Evolutionary conservation across 1,284 basidiomycete genomes (phyloP).

Genomic region (Fomes fomentarius): DNA sequence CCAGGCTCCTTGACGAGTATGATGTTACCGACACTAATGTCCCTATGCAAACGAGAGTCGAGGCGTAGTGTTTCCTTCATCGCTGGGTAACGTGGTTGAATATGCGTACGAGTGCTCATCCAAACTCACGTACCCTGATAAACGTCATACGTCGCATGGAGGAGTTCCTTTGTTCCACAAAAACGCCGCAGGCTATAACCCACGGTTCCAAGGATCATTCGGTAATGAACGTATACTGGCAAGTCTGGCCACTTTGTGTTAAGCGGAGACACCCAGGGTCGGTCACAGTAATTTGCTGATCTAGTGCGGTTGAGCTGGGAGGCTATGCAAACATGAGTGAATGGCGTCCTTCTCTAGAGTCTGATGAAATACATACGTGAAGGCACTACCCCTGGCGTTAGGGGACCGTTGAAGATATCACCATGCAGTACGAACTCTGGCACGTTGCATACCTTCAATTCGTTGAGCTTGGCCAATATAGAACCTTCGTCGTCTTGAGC

Average conservation of each 20-base stretch:
- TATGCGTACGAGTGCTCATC: too few relatives aligned
- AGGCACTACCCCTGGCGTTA: not conserved
- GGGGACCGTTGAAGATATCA: not conserved
- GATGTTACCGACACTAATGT: too few relatives aligned
- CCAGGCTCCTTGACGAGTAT: too few relatives aligned
- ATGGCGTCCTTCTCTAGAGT: not conserved
- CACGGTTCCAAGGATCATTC: conserved; percentile 3
- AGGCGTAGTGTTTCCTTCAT: too few relatives aligned
- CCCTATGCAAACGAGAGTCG: too few relatives aligned
- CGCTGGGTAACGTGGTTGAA: too few relatives aligned
- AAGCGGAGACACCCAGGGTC: not conserved
- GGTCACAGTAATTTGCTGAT: not conserved
- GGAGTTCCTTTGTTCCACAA: conserved; percentile 4
- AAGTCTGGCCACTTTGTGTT: not conserved
- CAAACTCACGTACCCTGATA: conserved; percentile 4
- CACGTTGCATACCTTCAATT: not conserved
- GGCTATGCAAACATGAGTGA: not conserved
- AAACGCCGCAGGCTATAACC: not conserved
- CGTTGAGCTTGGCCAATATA: not conserved
- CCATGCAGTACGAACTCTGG: conserved; percentile 4
- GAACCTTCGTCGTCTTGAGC: conserved; percentile 4
- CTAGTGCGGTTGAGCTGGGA: not conserved
- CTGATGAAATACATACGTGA: not conserved
- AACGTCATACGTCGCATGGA: conserved; percentile 8
- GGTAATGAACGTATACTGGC: not conserved